Percentiles rank a stretch among this genome's conserved stretches.
Evolutionary conservation across 2,329 filamentous ascomycete species (phyloP).

Genomic region (Pseudopyricularia javanii): DNA sequence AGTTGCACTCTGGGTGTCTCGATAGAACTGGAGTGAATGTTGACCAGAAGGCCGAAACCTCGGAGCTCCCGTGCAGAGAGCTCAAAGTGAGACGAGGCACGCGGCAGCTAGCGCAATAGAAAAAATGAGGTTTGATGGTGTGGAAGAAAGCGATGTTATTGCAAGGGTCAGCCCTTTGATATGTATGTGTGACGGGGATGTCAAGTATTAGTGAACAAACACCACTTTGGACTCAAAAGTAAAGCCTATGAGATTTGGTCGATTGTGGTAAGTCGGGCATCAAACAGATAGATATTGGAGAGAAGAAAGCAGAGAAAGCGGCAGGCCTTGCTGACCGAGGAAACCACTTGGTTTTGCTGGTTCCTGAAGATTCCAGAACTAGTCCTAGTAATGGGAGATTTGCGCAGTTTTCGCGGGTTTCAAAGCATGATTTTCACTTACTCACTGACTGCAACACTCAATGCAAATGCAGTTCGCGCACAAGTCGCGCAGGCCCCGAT

Average conservation of each 20-base stretch:
- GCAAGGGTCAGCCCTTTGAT: neutral
- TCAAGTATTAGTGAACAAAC: neutral
- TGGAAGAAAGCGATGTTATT: no score
- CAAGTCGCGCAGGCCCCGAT: constrained; percentile 3
- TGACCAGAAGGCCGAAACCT: no score
- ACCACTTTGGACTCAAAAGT: neutral
- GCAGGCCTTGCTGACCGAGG: neutral
- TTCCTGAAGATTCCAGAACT: neutral
- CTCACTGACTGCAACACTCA: neutral
- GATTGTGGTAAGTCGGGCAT: neutral
- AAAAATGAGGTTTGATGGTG: no score
- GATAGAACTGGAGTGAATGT: no score
- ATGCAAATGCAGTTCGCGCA: neutral
- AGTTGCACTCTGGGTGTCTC: no score
- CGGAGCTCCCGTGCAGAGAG: no score
- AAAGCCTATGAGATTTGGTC: neutral
- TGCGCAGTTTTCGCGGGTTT: neutral
- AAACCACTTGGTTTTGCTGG: neutral
- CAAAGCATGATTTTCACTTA: neutral
- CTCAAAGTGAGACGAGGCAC: no score
- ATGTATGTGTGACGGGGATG: neutral
- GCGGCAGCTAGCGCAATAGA: no score
- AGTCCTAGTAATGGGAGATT: no score
- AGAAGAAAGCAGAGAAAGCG: neutral
- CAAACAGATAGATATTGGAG: no score